Evolutionary conservation across 148 eudicot species (phyloP).

Genomic region (Euryodendron excelsum): DNA sequence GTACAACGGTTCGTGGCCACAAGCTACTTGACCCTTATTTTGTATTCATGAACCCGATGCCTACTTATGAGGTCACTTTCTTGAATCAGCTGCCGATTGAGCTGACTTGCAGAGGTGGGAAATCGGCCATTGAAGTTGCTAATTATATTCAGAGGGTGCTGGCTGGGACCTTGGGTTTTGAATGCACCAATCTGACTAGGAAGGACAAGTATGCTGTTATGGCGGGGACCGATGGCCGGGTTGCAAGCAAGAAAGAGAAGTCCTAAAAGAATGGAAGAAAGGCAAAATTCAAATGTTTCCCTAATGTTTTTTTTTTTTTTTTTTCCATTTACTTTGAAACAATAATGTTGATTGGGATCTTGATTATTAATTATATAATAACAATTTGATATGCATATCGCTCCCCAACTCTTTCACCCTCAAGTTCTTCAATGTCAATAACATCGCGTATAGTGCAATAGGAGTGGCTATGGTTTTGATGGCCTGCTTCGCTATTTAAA

Average conservation of each 20-base stretch:
- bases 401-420: too few species aligned
- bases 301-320: background rate
- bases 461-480: too few species aligned
- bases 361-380: too few species aligned
- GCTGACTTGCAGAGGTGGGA: conserved; percentile 53
- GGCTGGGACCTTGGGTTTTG: conserved; percentile 49
- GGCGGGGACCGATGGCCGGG: conserved; percentile 57
- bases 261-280: background rate
- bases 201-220: conserved; percentile 61
- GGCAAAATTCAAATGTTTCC: background rate
- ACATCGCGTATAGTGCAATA: too few species aligned
- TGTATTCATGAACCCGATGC: conserved; percentile 70
- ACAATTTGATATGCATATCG: too few species aligned
- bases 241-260: conserved; percentile 26
- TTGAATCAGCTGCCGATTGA: conserved; percentile 49
- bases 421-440: too few species aligned
- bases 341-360: too few species aligned
- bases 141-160: conserved; percentile 58
- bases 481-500: too few species aligned
- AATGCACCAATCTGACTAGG: conserved; percentile 57
- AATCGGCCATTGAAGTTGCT: conserved; percentile 55
- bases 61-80: conserved; percentile 56
- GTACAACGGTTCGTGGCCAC: conserved; percentile 47
- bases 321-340: background rate
- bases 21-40: conserved; percentile 56